These are phyloP conservation scores for Colletotrichum horii DNA, from an alignment of 2,329 filamentous ascomycete genomes.

Conservation along the genomic window DNA sequence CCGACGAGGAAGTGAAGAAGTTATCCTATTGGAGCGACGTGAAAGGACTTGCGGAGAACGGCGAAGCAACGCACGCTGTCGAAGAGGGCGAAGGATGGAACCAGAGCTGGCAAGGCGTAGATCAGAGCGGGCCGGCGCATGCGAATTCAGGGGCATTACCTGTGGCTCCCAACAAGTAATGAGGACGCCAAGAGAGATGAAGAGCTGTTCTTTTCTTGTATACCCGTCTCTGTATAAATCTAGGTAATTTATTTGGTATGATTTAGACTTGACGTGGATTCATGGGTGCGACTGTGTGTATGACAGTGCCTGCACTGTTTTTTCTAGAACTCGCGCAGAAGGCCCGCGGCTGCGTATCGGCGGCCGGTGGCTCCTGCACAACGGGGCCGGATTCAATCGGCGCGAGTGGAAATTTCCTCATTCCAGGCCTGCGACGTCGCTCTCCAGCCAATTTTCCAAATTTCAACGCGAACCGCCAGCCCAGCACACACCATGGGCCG, in stretches of 20 bases:
- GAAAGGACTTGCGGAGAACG: constrained; percentile 67
- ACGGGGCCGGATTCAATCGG: constrained; percentile 8
- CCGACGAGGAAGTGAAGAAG: constrained; percentile 79
- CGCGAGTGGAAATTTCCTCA: constrained; percentile 19
- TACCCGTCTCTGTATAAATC: constrained; percentile 18
- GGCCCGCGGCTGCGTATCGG: neutral
- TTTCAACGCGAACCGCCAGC: constrained; percentile 1
- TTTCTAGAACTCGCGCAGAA: neutral
- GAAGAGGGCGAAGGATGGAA: constrained; percentile 48
- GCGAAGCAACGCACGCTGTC: constrained; percentile 50
- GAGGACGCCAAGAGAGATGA: neutral
- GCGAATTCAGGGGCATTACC: constrained; percentile 29
- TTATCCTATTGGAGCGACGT: constrained; percentile 91
- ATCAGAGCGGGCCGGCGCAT: constrained; percentile 55
- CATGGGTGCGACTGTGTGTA: neutral
- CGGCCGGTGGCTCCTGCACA: neutral
- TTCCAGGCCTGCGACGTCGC: neutral
- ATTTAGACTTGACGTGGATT: neutral
- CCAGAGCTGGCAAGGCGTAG: constrained; percentile 55
- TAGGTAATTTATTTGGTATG: neutral
- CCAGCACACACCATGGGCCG: constrained; percentile 35
- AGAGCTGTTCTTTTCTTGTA: constrained; percentile 18
- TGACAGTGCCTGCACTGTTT: neutral
- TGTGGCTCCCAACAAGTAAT: constrained; percentile 2
- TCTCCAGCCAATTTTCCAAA: neutral